Base-by-base conservation (phyloP, 306 rosid genomes). In the Cicer cuneatum region DNA sequence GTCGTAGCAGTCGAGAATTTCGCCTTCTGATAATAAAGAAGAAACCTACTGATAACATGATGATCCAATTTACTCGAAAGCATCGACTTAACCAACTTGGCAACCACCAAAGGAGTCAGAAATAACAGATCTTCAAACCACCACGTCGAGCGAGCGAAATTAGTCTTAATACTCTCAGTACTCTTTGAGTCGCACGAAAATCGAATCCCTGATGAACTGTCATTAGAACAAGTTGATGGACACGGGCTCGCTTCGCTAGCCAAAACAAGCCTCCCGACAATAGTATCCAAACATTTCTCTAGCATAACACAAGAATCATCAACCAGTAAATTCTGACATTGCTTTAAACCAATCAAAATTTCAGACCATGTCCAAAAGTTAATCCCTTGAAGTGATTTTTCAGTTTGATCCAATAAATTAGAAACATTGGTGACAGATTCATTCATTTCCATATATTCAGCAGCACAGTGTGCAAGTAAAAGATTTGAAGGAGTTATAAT, bases 381-480 rank as follows among this genome's bases (percentile, higher is more conserved):
- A 18, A 89, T 90, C 78, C 86, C 97, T 72, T 80, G 82, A 64
- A 94, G 75, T 13, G 85, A 88, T 29, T 88, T 90, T 46, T 88
- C 90, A 7, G 91, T 82, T 69, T 68, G 92, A 29, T 89, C 89
- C 62, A 82, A 14, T 7, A 94, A 87, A 77, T 83, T 89, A 52
- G 72, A 71, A 52, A 49, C 74, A 65, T 71, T 84, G 15, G 82
- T 40, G 2, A 82, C 80, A 47, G 89, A 81, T 61, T 80, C 77
- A 41, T 90, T 86, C 98, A 94, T 91, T 75, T 92, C 96, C 99
- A 94, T 90, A 82, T 86, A 94, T 42, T 82, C 76, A 6, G 99
- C 95, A 38, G 92, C 95, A 75, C 82, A 83, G 68, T 67, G 85
- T 3, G 92, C 82, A 15, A 82, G 86, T 57, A 81, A 67, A 74